These are phyloP conservation scores for Pichia phayaonensis DNA, from an alignment of 805 yeast genomes.

Conservation along the genomic window DNA sequence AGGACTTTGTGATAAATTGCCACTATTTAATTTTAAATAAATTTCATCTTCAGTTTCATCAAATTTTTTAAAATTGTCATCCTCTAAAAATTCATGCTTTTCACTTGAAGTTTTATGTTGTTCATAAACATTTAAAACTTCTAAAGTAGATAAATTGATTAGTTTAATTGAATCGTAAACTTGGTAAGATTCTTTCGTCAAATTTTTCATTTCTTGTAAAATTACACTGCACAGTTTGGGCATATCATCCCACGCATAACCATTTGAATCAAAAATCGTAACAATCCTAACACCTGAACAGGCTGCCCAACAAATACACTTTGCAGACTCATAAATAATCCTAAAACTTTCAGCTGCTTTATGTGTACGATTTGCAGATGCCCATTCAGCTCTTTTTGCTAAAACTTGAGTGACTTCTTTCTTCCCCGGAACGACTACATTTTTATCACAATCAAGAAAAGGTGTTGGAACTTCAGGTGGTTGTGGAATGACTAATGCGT, in stretches of 20 bases:
- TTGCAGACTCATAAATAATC: conserved; percentile 30
- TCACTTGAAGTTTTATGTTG: neutral
- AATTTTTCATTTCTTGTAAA: conserved; percentile 18
- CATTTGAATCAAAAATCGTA: conserved; percentile 24
- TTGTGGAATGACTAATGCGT: conserved; percentile 24
- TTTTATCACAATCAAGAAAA: conserved; percentile 34
- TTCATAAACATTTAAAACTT: conserved; percentile 6
- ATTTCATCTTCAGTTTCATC: neutral
- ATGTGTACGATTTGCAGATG: conserved; percentile 32
- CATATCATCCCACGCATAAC: conserved; percentile 25
- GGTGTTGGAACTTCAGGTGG: conserved; percentile 41
- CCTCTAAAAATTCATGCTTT: neutral
- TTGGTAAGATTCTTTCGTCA: conserved; percentile 14
- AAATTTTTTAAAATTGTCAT: neutral
- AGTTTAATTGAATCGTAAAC: conserved; percentile 19
- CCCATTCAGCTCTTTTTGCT: conserved; percentile 32
- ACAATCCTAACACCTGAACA: conserved; percentile 19
- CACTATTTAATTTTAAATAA: neutral
- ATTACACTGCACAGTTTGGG: conserved; percentile 20
- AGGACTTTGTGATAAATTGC: neutral
- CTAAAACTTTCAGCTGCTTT: conserved; percentile 36
- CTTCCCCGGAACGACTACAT: conserved; percentile 32
- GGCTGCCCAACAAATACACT: conserved; percentile 26
- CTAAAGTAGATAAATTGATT: conserved; percentile 15
- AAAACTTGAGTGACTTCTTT: conserved; percentile 28